Base-by-base conservation (phyloP, 352 stramenopile species). In the Pythium pyrilobum region DNA sequence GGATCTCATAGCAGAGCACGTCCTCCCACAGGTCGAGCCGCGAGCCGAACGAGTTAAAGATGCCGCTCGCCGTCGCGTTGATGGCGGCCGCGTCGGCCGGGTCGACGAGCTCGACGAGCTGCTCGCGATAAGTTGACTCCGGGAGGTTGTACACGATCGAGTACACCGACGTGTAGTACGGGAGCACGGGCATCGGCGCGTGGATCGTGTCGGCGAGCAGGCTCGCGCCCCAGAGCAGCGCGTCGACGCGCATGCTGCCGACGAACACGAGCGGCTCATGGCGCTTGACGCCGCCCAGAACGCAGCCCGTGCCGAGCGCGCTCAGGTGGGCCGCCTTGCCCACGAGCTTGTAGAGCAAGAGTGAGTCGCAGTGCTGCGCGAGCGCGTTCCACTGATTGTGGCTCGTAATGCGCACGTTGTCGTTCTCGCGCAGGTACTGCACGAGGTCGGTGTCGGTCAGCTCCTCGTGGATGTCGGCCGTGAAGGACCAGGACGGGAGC, bases 301-400 rank as follows among this genome's bases (percentile, higher is more conserved):
- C 54, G 34, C 60, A 67, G 16, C 52, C 42, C 9, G 50, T 53
- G 13, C 60, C 60, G 2, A 52, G 10, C 1, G 53, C 39, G n/a
- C 46, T 56, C 0, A 67, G 44, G 25, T 67, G 60, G 24, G 60
- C 60, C 4, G 38, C 37, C 16, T 67, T 67, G 13, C 38, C 38
- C 28, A 40, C 37, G 13, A 67, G 47, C 32, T 52, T 49, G 29
- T 45, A 64, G 5, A 52, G 52, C 13, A 46, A 47, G n/a, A 67
- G 37, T 25, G 53, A 32, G 38, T 67, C 60, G 44, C 60, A 67
- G 23, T 59, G 33, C 3, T 44, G 23, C 7, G 60, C 60, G 10
- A 67, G 45, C 15, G 53, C 60, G 43, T 67, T 67, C 60, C 60
- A 67, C 60, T 53, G 39, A 39, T 67, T 67, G 37, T 36, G 13